Percentiles rank a stretch among this genome's conserved stretches.
These are phyloP conservation scores for Themeda triandra DNA, from an alignment of 176 grass and related monocot species.

Conservation along the genomic window DNA sequence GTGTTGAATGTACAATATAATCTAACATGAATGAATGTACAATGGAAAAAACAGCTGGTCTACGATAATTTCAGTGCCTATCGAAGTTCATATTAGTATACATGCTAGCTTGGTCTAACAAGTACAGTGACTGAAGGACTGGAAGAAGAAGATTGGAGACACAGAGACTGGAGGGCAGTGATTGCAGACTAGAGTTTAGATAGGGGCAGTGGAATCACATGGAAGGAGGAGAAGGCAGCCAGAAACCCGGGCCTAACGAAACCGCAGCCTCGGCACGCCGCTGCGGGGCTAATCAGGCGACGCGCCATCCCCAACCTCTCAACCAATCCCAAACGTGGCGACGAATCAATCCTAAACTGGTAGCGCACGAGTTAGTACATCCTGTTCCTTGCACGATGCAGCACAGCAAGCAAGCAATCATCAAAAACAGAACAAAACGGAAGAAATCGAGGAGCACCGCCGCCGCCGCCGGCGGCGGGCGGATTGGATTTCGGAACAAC, in stretches of 20 bases:
- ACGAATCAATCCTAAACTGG: not conserved
- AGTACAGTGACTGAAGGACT: not conserved
- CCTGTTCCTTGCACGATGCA: not conserved
- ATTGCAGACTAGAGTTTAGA: not conserved
- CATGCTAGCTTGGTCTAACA: not conserved
- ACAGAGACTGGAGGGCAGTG: not conserved
- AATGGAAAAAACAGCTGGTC: not conserved
- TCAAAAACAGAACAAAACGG: not conserved
- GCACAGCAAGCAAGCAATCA: not conserved
- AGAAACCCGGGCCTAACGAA: slow-evolving; percentile 81
- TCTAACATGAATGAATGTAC: not conserved
- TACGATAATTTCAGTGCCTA: not conserved
- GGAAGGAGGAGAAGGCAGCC: slow-evolving; percentile 74
- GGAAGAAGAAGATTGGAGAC: not conserved
- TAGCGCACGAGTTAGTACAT: not conserved
- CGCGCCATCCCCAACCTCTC: slow-evolving; percentile 61
- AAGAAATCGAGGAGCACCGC: not conserved
- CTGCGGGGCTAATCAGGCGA: slow-evolving; percentile 75
- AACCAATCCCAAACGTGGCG: slow-evolving; percentile 9
- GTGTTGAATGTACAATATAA: slow-evolving; percentile 16
- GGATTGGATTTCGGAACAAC: not conserved
- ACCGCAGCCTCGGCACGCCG: slow-evolving; percentile 66
- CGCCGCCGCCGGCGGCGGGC: not conserved
- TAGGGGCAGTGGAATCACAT: slow-evolving; percentile 75
- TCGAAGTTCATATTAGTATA: not conserved